Conservation (phyloP, 2,329 filamentous ascomycete genomes). For the Penicillium frequentans region DNA sequence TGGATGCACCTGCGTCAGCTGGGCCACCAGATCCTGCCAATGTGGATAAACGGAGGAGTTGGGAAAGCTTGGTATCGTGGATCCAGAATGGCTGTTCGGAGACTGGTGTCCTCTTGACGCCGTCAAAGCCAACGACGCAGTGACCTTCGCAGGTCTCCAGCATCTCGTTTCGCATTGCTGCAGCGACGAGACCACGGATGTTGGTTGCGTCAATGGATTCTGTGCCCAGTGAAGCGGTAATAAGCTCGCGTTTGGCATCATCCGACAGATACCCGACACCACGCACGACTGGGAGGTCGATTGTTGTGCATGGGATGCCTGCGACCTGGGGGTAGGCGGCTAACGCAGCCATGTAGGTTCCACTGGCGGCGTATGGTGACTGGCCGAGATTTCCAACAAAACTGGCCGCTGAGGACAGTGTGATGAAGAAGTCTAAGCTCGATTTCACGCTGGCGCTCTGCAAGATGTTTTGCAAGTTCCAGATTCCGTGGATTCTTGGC, state of each 20-base stretch:
- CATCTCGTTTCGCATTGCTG: conserved; percentile 24
- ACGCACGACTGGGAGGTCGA: conserved; percentile 40
- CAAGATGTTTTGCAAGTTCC: conserved; percentile 31
- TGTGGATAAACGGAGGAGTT: conserved; percentile 20
- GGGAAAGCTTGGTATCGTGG: conserved; percentile 19
- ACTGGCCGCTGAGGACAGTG: conserved; percentile 26
- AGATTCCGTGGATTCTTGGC: conserved; percentile 28
- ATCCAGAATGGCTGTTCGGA: conserved; percentile 23
- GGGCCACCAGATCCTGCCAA: conserved; percentile 12
- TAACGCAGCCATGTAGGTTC: conserved; percentile 25
- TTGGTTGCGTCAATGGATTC: conserved; percentile 21
- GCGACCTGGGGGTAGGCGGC: conserved; percentile 39
- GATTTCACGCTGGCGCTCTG: conserved; percentile 1
- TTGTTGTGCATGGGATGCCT: conserved; percentile 52
- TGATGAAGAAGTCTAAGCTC: conserved; percentile 28
- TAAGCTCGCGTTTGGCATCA: conserved; percentile 19
- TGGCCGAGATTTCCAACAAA: conserved; percentile 51
- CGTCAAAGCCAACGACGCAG: conserved; percentile 23
- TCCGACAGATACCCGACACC: conserved; percentile 24
- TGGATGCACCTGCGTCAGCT: conserved; percentile 5
- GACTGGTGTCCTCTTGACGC: conserved; percentile 15
- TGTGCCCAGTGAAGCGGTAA: conserved; percentile 18
- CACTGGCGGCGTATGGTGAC: conserved; percentile 57
- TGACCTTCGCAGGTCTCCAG: conserved; percentile 17
- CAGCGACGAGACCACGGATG: conserved; percentile 22